phyloP scores from a whole-genome alignment of 768 basidiomycete genomes.

The Naganishia vaughanmartiniae region DNA sequence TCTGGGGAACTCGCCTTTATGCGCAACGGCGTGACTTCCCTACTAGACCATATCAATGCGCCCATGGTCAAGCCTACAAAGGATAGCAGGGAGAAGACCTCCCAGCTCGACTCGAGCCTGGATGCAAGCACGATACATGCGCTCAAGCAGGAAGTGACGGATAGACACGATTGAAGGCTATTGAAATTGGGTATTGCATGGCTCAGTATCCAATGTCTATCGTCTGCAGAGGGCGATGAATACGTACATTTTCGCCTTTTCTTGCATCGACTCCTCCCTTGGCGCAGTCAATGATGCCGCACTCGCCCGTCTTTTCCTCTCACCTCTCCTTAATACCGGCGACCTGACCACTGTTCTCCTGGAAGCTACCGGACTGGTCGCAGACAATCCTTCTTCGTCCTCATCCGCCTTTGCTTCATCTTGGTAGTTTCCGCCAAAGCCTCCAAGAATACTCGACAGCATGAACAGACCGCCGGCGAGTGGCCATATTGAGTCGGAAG shows the following conservation, averaged over 20 bases:
- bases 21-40: constrained; percentile 11
- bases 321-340: constrained; percentile 2
- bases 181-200: background rate
- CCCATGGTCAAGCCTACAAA: constrained; percentile 58
- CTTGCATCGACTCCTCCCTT: constrained; percentile 11
- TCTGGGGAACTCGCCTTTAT: background rate
- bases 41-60: constrained; percentile 24
- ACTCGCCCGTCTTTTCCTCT: constrained; percentile 4
- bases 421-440: constrained; percentile 29
- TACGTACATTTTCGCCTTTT: constrained; percentile 41
- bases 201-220: background rate
- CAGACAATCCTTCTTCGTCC: constrained; percentile 16
- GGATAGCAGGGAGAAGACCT: constrained; percentile 83
- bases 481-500: constrained; percentile 96
- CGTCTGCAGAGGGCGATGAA: background rate
- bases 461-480: constrained; percentile 76
- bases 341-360: background rate
- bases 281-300: background rate
- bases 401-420: background rate
- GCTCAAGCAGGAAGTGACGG: constrained; percentile 71
- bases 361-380: constrained; percentile 31
- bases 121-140: constrained; percentile 91
- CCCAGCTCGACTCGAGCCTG: constrained; percentile 73
- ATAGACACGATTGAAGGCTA: constrained; percentile 51
- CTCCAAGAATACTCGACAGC: constrained; percentile 33